Evolutionary conservation across 495 filamentous ascomycete genomes (phyloP), one percentile per base, ranked within the genome.

Genomic region (Lichina pygmaea): DNA sequence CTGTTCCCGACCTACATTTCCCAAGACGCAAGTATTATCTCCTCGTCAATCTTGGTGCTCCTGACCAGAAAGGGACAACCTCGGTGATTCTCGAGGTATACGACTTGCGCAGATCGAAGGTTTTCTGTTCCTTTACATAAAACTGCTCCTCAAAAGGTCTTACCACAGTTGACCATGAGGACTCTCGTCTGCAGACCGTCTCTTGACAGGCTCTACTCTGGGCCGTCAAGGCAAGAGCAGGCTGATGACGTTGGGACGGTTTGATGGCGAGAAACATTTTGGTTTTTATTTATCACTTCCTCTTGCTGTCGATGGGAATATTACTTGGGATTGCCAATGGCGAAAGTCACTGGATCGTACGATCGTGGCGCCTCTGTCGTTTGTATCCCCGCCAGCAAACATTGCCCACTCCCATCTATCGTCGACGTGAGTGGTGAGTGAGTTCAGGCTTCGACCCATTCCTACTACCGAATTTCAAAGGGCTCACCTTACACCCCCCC

Each of bases 51-150:
- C 75, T 49, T 24, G 24, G 24, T 24, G 24, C 24, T 24, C 24
- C 24, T 24, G 24, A 24, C 1, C 24, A 24, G 24, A 24, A 24
- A 24, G 45, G 38, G 63, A 58, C 57, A 50, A 57, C 39, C 44
- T 52, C 63, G 41, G 73, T 72, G 75, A 71, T 70, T 79, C 60
- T 66, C 65, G 66, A 75, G 78, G 73, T 82, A 84, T 68, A 84
- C 76, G 68, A 66, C 63, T 72, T 66, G 77, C 77, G 74, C 57
- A 84, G 56, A 82, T 47, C 42, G 62, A 81, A 57, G 24, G 24
- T 24, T 24, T 4, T 24, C 24, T 24, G 24, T 24, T 24, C 24
- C 4, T 24, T 24, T 24, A 24, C 24, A 24, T 4, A 4, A 24
- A 24, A 24, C 24, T 24, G 24, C 24, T 24, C 24, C 24, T 24